Evolutionary conservation across 2,329 filamentous ascomycete species (phyloP), one percentile per base, ranked within the genome.

Genomic region (Cladophialophora chaetospira): DNA sequence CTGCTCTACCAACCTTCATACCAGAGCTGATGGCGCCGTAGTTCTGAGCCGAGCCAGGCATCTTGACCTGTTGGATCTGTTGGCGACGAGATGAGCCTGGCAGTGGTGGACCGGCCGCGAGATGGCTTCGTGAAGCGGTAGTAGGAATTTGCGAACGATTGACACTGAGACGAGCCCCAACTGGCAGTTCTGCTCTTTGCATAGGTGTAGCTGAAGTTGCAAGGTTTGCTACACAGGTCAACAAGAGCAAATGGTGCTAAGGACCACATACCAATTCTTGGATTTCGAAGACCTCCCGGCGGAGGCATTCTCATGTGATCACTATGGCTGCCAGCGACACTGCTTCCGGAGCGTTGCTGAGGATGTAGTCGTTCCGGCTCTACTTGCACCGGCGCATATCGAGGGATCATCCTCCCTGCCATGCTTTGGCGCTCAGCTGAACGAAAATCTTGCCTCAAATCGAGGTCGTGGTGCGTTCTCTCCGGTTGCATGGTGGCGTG

Each of bases 291-390:
- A 28, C 40, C 47, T 31, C 45, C 36, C 28, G 45, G 43, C 4
- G 48, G 55, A 25, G 48, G 52, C 55, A 61, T 57, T 11, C 23
- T 43, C 6, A 23, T 43, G 13, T 57, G 49, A 17, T 52, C 43
- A 29, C 52, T 38, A 4, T 52, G 52, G 19, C 47, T 13, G 23
- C 42, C 42, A 6, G 42, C 42, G 11, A 46, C 53, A 47, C 58
- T 61, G 43, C 50, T 59, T 25, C 58, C 55, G 23, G 58, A 58
- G 31, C 54, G 33, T 48, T 75, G 73, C 55, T 74, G 67, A 23
- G 68, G 67, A 63, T 74, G 71, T 1, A 75, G 60, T 49, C 70
- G 70, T 36, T 75, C 72, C 1, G 71, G 66, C 2, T 70, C 70
- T 6, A 67, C 66, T 17, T 63, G 63, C 29, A 66, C 60, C 5